Evolutionary conservation across 306 rosid genomes (phyloP).

Genomic region (Quercus mongolica): DNA sequence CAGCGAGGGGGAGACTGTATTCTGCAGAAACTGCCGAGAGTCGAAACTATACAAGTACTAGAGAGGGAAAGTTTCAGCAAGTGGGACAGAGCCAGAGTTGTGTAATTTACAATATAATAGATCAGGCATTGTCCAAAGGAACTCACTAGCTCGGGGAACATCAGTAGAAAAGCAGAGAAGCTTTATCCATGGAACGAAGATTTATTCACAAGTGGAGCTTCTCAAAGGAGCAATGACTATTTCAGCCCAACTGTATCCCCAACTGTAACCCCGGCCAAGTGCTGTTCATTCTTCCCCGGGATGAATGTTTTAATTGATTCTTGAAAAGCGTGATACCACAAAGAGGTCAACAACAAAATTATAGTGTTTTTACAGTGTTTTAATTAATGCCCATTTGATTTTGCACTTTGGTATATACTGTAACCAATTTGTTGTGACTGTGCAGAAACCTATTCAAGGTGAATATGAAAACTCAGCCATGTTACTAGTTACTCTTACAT

Average conservation of each 20-base stretch:
- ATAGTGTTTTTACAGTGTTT: conserved; percentile 28
- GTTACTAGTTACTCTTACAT: too few species aligned
- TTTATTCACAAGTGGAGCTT: conserved; percentile 83
- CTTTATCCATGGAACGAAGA: conserved; percentile 71
- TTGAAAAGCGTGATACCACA: background rate
- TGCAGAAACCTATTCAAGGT: too few species aligned
- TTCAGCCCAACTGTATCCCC: conserved; percentile 89
- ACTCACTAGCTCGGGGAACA: conserved; percentile 52
- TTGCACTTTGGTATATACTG: background rate
- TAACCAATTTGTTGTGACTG: too few species aligned
- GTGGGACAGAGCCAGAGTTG: conserved; percentile 97
- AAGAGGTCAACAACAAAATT: conserved; percentile 24
- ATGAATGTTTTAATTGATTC: conserved; percentile 66
- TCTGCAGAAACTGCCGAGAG: too few species aligned
- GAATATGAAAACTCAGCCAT: too few species aligned
- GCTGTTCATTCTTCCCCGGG: conserved; percentile 44
- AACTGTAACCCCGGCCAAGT: conserved; percentile 35
- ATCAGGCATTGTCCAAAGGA: conserved; percentile 64
- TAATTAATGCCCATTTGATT: conserved; percentile 21
- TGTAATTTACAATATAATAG: conserved; percentile 60
- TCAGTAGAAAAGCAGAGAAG: conserved; percentile 71
- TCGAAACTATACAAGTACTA: too few species aligned
- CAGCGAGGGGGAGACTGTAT: too few species aligned
- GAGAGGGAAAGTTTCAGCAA: conserved; percentile 45
- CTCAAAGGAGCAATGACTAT: conserved; percentile 88